Conservation (phyloP, 345 rosid species). For the Citrus trifoliata region DNA sequence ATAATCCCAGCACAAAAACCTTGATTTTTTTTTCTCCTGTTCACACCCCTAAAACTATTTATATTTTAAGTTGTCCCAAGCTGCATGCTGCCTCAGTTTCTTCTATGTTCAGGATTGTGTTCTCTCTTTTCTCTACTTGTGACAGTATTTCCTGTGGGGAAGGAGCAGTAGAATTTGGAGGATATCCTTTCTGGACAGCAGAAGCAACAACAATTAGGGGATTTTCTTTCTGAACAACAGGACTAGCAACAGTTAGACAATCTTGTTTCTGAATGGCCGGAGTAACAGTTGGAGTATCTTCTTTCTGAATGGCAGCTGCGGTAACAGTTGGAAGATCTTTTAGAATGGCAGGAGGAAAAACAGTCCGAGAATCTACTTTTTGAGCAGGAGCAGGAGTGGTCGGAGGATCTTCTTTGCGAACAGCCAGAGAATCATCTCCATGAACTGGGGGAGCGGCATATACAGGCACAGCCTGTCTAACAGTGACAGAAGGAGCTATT, state of each 20-base stretch:
- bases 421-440: slow-evolving; percentile 25
- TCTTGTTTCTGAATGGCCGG: background rate
- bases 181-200: slow-evolving; percentile 13
- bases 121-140: slow-evolving; percentile 32
- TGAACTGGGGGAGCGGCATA: slow-evolving; percentile 53
- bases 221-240: background rate
- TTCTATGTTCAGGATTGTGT: slow-evolving; percentile 18
- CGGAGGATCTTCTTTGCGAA: slow-evolving; percentile 36
- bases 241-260: background rate
- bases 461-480: slow-evolving; percentile 72
- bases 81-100: slow-evolving; percentile 39
- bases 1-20: slow-evolving; percentile 21
- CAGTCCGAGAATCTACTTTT: slow-evolving; percentile 33
- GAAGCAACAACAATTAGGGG: background rate
- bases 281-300: slow-evolving; percentile 17
- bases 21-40: slow-evolving; percentile 10
- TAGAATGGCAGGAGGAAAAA: slow-evolving; percentile 11
- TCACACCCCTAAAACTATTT: slow-evolving; percentile 18
- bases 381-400: slow-evolving; percentile 3
- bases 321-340: slow-evolving; percentile 26
- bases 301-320: slow-evolving; percentile 16
- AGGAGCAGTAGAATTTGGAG: slow-evolving; percentile 17
- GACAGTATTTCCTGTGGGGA: slow-evolving; percentile 2
- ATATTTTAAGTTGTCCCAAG: slow-evolving; percentile 60
- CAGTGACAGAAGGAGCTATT: slow-evolving; percentile 66